Evolutionary conservation across 208 protist species (phyloP).

Genomic region (Trypanosoma vivax): DNA sequence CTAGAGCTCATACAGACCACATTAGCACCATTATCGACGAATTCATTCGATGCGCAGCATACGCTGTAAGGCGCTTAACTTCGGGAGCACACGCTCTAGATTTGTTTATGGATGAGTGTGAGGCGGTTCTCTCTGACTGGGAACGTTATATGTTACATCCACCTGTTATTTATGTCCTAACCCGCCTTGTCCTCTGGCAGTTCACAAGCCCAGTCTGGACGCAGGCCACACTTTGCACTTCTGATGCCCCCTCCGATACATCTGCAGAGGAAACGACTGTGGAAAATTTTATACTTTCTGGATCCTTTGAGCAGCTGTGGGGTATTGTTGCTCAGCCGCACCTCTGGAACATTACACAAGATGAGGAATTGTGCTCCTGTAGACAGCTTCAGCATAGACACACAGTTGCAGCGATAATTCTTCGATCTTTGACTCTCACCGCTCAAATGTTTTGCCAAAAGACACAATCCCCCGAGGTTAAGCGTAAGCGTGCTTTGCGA

Average conservation of each 20-base stretch:
- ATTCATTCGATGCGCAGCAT: conserved; percentile 57
- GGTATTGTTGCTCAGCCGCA: conserved; percentile 64
- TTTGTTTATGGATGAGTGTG: conserved; percentile 53
- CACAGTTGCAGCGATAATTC: conserved; percentile 59
- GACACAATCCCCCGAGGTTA: neutral
- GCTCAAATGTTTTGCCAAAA: conserved; percentile 22
- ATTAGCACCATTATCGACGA: conserved; percentile 59
- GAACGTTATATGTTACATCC: conserved; percentile 78
- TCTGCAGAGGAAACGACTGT: neutral
- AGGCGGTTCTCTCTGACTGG: conserved; percentile 65
- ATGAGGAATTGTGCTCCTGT: conserved; percentile 66
- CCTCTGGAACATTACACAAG: conserved; percentile 73
- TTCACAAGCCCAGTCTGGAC: conserved; percentile 25
- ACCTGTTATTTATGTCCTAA: conserved; percentile 64
- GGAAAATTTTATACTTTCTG: conserved; percentile 42
- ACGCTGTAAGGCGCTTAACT: conserved; percentile 19
- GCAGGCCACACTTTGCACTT: neutral
- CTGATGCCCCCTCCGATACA: neutral
- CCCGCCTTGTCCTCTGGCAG: conserved; percentile 71
- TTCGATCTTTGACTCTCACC: conserved; percentile 56
- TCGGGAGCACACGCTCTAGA: conserved; percentile 15
- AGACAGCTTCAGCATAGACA: conserved; percentile 77
- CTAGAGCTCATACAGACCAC: conserved; percentile 26
- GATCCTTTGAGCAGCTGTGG: conserved; percentile 79
- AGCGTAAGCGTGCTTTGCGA: conserved; percentile 7